Percentiles rank a stretch among this genome's conserved stretches.
Evolutionary conservation across 2,329 filamentous ascomycete genomes (phyloP).

Genomic region (Orbilia quercus): DNA sequence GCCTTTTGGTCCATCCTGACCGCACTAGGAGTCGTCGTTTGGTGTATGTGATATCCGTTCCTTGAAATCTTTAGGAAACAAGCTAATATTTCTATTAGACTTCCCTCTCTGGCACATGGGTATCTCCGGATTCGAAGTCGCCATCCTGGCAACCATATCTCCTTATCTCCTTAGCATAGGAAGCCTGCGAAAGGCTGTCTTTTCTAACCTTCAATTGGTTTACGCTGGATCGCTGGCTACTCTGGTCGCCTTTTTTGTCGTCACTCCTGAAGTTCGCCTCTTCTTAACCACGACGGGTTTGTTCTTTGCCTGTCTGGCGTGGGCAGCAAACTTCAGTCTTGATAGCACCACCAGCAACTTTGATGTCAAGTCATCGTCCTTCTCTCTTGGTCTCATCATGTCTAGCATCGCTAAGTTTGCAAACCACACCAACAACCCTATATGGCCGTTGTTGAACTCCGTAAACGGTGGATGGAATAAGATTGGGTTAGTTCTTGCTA

Average conservation of each 20-base stretch:
- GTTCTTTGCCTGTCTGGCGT: slow-evolving; percentile 81
- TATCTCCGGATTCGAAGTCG: slow-evolving; percentile 92
- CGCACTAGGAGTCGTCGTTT: slow-evolving; percentile 85
- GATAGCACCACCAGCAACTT: slow-evolving; percentile 80
- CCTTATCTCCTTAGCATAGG: slow-evolving; percentile 81
- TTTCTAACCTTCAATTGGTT: slow-evolving; percentile 75
- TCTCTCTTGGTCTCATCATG: slow-evolving; percentile 81
- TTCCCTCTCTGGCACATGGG: slow-evolving; percentile 99
- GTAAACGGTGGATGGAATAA: slow-evolving; percentile 94
- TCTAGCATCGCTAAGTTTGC: slow-evolving; percentile 93
- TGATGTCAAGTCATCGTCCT: slow-evolving; percentile 83
- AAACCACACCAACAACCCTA: slow-evolving; percentile 92
- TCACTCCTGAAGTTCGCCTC: slow-evolving; percentile 78
- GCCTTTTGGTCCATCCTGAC: slow-evolving; percentile 97
- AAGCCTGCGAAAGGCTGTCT: slow-evolving; percentile 74
- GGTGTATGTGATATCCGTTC: slow-evolving; percentile 77
- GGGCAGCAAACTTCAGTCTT: slow-evolving; percentile 82
- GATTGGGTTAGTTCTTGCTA: slow-evolving; percentile 78
- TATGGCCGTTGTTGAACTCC: slow-evolving; percentile 94
- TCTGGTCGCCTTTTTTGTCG: slow-evolving; percentile 80
- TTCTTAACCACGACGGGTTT: slow-evolving; percentile 85
- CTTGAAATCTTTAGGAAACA: slow-evolving; percentile 1
- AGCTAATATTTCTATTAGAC: slow-evolving; percentile 67
- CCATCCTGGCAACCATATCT: slow-evolving; percentile 85
- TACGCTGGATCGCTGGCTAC: slow-evolving; percentile 83